phyloP scores from a whole-genome alignment of 2,329 filamentous ascomycete genomes.

The Annulohypoxylon truncatum region DNA sequence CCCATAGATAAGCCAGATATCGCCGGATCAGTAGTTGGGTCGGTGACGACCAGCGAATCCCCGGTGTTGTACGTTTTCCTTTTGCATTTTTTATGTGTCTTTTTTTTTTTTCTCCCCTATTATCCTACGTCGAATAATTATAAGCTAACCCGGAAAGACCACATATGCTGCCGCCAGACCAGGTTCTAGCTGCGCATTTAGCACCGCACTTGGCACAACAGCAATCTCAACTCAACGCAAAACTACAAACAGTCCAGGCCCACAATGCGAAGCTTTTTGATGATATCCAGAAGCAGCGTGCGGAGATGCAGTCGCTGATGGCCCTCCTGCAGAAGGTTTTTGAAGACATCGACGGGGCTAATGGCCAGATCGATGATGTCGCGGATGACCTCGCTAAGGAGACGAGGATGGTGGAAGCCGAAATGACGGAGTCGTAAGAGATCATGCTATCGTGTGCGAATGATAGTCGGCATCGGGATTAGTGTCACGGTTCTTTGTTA shows the following conservation, averaged over 20 bases:
- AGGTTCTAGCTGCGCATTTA: slow-evolving; percentile 67
- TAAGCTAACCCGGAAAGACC: slow-evolving; percentile 52
- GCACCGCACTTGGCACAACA: slow-evolving; percentile 64
- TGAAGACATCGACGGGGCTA: slow-evolving; percentile 66
- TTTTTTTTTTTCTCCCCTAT: too few species aligned
- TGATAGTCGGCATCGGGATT: neutral
- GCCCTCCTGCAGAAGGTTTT: slow-evolving; percentile 62
- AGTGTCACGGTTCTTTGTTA: neutral
- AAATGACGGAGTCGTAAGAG: slow-evolving; percentile 50
- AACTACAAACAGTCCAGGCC: slow-evolving; percentile 66
- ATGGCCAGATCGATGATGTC: slow-evolving; percentile 59
- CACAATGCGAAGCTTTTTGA: slow-evolving; percentile 67
- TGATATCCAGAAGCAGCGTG: slow-evolving; percentile 64
- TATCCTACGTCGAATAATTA: too few species aligned
- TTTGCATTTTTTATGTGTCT: slow-evolving; percentile 13
- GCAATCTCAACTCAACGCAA: slow-evolving; percentile 67
- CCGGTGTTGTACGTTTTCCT: slow-evolving; percentile 43
- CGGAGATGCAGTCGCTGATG: slow-evolving; percentile 65
- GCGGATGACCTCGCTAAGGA: slow-evolving; percentile 63
- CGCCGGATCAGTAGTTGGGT: slow-evolving; percentile 41
- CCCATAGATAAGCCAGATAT: slow-evolving; percentile 40
- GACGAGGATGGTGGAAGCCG: slow-evolving; percentile 58
- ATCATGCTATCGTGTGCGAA: neutral
- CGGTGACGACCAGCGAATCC: slow-evolving; percentile 45
- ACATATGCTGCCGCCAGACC: slow-evolving; percentile 65